A percentile compares a stretch with the other conserved stretches of the same genome.
Conservation (phyloP, 2,329 filamentous ascomycete species). For the Monilinia laxa region DNA sequence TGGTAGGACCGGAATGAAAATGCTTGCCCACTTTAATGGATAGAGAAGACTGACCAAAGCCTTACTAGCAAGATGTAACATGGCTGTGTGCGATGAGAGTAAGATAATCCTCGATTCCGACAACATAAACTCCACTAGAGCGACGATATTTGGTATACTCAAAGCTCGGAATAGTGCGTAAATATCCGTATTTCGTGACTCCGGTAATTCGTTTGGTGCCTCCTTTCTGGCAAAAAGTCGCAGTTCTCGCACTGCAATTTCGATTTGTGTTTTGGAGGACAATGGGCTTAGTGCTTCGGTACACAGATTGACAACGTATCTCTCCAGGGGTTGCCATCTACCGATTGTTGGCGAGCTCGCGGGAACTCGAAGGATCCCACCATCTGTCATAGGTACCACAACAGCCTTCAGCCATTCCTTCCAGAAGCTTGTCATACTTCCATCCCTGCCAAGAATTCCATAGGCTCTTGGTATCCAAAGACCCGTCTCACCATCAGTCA, state of each 20-base stretch:
- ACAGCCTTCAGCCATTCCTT: conserved; percentile 97
- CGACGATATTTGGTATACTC: conserved; percentile 87
- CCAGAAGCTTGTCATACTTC: conserved; percentile 85
- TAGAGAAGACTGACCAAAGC: conserved; percentile 85
- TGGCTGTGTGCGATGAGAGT: conserved; percentile 89
- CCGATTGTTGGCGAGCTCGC: conserved; percentile 87
- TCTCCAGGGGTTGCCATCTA: conserved; percentile 92
- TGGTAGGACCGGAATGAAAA: conserved; percentile 89
- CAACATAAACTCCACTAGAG: conserved; percentile 89
- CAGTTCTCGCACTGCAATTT: conserved; percentile 84
- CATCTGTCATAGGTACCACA: conserved; percentile 93
- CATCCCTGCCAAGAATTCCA: conserved; percentile 84
- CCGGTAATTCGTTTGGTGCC: conserved; percentile 87
- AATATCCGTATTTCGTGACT: conserved; percentile 85
- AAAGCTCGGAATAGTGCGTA: conserved; percentile 90
- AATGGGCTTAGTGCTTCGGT: conserved; percentile 91
- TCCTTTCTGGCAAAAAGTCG: conserved; percentile 92
- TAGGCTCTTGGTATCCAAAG: conserved; percentile 95
- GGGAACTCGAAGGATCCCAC: conserved; percentile 77
- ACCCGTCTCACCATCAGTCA: conserved; percentile 92
- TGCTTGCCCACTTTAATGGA: conserved; percentile 87
- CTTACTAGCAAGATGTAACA: conserved; percentile 90
- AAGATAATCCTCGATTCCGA: conserved; percentile 95
- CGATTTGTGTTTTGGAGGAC: conserved; percentile 92
- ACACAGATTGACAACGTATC: conserved; percentile 95